Conservation (phyloP, 495 filamentous ascomycete species). For the Penicillium canariense region DNA sequence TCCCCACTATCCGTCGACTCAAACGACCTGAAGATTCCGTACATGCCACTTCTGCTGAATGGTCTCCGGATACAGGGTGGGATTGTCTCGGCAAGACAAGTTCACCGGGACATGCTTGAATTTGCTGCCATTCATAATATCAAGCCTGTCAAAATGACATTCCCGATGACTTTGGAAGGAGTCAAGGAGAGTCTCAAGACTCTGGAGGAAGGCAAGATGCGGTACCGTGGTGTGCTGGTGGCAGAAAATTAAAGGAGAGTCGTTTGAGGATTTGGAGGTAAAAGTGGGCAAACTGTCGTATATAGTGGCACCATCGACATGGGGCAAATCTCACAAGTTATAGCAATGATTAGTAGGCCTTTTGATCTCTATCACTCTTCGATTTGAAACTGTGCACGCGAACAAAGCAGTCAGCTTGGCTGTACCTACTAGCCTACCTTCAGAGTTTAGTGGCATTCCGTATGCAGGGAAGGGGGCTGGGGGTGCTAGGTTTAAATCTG, state of each 20-base stretch:
- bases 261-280: neutral
- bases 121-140: slow-evolving; percentile 56
- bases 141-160: slow-evolving; percentile 55
- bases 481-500: too few relatives aligned
- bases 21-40: slow-evolving; percentile 53
- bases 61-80: slow-evolving; percentile 54
- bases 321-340: too few relatives aligned
- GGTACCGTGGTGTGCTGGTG: slow-evolving; percentile 55
- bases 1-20: slow-evolving; percentile 50
- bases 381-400: too few relatives aligned
- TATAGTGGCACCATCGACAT: too few relatives aligned
- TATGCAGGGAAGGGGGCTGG: too few relatives aligned
- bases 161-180: slow-evolving; percentile 54
- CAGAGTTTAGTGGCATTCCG: too few relatives aligned
- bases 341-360: too few relatives aligned
- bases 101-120: slow-evolving; percentile 55
- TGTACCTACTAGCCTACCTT: too few relatives aligned
- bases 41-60: slow-evolving; percentile 44
- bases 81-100: slow-evolving; percentile 47
- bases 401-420: too few relatives aligned
- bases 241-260: slow-evolving; percentile 16
- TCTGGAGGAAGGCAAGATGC: slow-evolving; percentile 54
- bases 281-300: too few relatives aligned
- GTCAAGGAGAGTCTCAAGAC: slow-evolving; percentile 51
- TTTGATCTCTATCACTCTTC: too few relatives aligned